phyloP scores from a whole-genome alignment of 225 moss, liverwort and hornwort species.

The Sphagnum tenellum region DNA sequence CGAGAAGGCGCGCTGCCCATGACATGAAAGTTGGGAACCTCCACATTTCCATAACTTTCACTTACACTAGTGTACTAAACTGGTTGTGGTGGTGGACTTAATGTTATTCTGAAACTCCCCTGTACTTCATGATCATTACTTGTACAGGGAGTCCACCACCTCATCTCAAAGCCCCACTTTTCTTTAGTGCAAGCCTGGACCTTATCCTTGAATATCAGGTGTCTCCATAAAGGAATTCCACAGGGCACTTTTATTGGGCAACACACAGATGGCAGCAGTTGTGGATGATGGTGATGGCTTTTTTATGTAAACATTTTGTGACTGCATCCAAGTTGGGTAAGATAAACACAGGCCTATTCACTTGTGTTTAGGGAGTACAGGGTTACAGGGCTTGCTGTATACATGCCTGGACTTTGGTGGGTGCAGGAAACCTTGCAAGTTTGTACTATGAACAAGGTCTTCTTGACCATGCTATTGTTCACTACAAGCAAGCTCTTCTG shows the following conservation, averaged over 20 bases:
- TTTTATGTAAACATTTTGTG: conserved; percentile 37
- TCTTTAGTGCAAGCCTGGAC: conserved; percentile 34
- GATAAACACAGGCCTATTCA: conserved; percentile 42
- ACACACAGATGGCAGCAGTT: conserved; percentile 69
- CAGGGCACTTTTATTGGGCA: conserved; percentile 45
- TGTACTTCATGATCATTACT: conserved; percentile 34
- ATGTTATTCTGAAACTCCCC: conserved; percentile 47
- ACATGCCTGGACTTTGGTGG: conserved; percentile 79
- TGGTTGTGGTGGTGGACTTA: conserved; percentile 39
- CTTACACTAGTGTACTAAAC: conserved; percentile 8
- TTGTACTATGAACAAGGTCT: conserved; percentile 97
- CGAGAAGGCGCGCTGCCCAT: conserved; percentile 91
- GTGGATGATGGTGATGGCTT: conserved; percentile 60
- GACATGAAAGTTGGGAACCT: conserved; percentile 69
- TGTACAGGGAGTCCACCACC: conserved; percentile 42
- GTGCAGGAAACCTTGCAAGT: conserved; percentile 99
- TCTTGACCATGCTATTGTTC: conserved; percentile 82
- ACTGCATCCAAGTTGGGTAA: conserved; percentile 41
- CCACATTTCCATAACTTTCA: conserved; percentile 44
- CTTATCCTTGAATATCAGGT: conserved; percentile 43
- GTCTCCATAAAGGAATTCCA: conserved; percentile 38
- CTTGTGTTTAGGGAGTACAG: conserved; percentile 64
- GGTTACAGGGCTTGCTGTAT: conserved; percentile 94
- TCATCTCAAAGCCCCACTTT: conserved; percentile 32
- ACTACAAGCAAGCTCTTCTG: conserved; percentile 93